A percentile compares a stretch with the other conserved stretches of the same genome.
phyloP scores from a whole-genome alignment of 805 yeast genomes.

The Candida stauntonica region DNA sequence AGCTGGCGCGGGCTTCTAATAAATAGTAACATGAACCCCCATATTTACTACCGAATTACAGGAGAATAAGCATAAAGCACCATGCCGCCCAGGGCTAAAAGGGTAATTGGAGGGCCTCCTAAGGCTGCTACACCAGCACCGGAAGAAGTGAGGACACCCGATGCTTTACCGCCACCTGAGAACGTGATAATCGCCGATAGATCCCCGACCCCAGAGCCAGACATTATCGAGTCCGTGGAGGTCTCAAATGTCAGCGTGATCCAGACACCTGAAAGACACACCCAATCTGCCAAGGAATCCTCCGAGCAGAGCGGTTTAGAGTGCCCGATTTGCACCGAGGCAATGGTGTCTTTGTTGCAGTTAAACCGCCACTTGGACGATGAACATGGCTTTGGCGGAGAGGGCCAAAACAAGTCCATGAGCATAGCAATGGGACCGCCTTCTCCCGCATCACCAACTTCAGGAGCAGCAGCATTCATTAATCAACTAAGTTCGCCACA shows the following conservation, averaged over 20 bases:
- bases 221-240: slow-evolving; percentile 15
- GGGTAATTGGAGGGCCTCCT: slow-evolving; percentile 3
- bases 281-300: slow-evolving; percentile 1
- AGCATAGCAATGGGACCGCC: not conserved
- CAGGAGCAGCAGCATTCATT: slow-evolving; percentile 4
- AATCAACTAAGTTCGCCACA: slow-evolving; percentile 9
- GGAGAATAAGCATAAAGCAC: too few species aligned
- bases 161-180: not conserved
- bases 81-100: slow-evolving; percentile 6
- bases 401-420: too few species aligned
- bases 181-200: not conserved
- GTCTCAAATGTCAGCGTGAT: not conserved
- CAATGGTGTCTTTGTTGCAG: slow-evolving; percentile 48
- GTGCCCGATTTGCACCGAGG: slow-evolving; percentile 72
- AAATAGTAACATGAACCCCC: too few species aligned
- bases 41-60: too few species aligned
- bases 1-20: too few species aligned
- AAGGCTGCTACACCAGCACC: not conserved
- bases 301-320: slow-evolving; percentile 7
- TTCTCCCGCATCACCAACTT: not conserved
- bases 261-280: not conserved
- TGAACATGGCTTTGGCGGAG: slow-evolving; percentile 46
- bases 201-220: slow-evolving; percentile 6
- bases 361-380: slow-evolving; percentile 72
- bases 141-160: not conserved